phyloP scores from a whole-genome alignment of 2,329 filamentous ascomycete genomes.

The Hymenoscyphus scutula region DNA sequence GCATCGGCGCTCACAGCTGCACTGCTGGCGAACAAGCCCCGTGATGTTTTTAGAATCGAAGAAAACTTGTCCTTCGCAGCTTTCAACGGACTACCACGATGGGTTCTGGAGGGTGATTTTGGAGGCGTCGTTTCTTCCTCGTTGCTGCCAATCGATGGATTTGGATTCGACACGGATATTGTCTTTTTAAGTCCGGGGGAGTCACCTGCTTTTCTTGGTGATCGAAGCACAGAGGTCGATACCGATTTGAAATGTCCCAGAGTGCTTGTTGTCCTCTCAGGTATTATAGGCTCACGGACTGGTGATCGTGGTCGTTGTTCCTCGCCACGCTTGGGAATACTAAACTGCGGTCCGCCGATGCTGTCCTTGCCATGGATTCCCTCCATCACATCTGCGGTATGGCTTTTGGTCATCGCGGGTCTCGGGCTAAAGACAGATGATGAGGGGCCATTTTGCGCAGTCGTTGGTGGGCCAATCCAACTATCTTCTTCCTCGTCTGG shows the following conservation, averaged over 20 bases:
- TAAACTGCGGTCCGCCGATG: conserved; percentile 48
- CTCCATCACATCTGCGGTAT: conserved; percentile 62
- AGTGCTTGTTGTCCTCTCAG: conserved; percentile 34
- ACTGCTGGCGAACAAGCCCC: conserved; percentile 79
- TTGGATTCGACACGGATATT: conserved; percentile 57
- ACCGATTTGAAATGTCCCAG: conserved; percentile 59
- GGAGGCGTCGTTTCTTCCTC: conserved; percentile 31
- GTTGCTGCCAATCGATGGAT: conserved; percentile 51
- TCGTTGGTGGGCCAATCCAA: conserved; percentile 57
- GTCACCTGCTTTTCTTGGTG: conserved; percentile 43
- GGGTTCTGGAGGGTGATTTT: conserved; percentile 55
- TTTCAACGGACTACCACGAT: conserved; percentile 77
- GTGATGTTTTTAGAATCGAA: conserved; percentile 84
- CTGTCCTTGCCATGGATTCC: conserved; percentile 49
- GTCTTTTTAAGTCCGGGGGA: conserved; percentile 51
- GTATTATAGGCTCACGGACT: conserved; percentile 30
- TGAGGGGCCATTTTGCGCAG: conserved; percentile 31
- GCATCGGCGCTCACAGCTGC: conserved; percentile 61
- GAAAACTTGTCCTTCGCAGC: conserved; percentile 92
- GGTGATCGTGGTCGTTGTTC: conserved; percentile 36
- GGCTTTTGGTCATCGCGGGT: conserved; percentile 56
- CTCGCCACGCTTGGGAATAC: conserved; percentile 42
- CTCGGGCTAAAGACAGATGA: conserved; percentile 43
- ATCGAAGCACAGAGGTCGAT: conserved; percentile 58
- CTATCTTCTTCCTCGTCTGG: conserved; percentile 58